Evolutionary conservation across 2,329 filamentous ascomycete species (phyloP).

Genomic region (Sphaerulina populicola): DNA sequence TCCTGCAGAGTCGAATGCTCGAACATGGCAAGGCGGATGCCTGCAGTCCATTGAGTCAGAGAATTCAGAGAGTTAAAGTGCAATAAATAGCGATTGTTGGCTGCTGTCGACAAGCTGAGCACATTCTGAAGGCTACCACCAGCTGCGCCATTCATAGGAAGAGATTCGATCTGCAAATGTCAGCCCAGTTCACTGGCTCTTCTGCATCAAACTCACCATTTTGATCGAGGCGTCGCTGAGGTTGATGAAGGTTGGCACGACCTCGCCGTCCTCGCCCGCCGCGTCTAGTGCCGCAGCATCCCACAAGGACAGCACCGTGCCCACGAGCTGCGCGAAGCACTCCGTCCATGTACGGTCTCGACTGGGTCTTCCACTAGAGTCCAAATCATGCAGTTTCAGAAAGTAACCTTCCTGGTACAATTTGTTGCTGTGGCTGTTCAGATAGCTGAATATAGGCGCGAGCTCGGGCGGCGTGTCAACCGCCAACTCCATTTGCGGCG

Average conservation of each 20-base stretch:
- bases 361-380: slow-evolving; percentile 79
- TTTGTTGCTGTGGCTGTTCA: slow-evolving; percentile 94
- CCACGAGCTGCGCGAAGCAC: slow-evolving; percentile 93
- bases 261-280: slow-evolving; percentile 74
- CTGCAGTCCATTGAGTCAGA: slow-evolving; percentile 89
- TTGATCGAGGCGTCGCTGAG: slow-evolving; percentile 95
- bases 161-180: slow-evolving; percentile 49
- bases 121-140: slow-evolving; percentile 87
- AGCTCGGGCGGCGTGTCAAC: slow-evolving; percentile 85
- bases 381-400: slow-evolving; percentile 89
- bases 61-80: slow-evolving; percentile 95
- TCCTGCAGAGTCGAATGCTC: slow-evolving; percentile 90
- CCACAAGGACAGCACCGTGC: slow-evolving; percentile 91
- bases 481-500: slow-evolving; percentile 74
- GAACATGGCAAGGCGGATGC: slow-evolving; percentile 86
- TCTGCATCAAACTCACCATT: slow-evolving; percentile 56
- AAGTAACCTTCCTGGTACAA: slow-evolving; percentile 98
- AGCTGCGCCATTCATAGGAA: slow-evolving; percentile 69
- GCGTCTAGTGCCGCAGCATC: slow-evolving; percentile 86
- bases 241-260: slow-evolving; percentile 89
- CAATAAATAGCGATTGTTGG: slow-evolving; percentile 86
- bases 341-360: slow-evolving; percentile 85
- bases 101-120: slow-evolving; percentile 88
- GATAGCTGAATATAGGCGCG: slow-evolving; percentile 83
- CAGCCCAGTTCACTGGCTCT: background rate